phyloP scores from a whole-genome alignment of 164 flowering plant genomes.

The Pachysandra terminalis region DNA sequence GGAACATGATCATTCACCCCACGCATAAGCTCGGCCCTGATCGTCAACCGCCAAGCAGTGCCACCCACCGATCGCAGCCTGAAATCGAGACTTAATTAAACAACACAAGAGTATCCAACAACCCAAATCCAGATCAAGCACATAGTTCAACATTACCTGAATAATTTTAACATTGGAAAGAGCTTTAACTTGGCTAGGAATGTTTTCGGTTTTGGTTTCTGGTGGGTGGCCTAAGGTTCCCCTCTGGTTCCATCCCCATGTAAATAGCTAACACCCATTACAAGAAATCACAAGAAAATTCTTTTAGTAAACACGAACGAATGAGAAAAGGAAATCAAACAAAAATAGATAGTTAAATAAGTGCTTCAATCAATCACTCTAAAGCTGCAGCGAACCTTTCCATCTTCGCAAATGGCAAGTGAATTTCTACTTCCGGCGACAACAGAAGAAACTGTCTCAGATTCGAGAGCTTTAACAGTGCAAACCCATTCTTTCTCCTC shows the following conservation, averaged over 20 bases:
- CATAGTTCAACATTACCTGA: constrained; percentile 49
- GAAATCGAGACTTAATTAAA: constrained; percentile 14
- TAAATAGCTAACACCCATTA: constrained; percentile 58
- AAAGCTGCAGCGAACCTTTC: constrained; percentile 50
- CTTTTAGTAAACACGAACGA: background rate
- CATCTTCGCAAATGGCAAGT: constrained; percentile 88
- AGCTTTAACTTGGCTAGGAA: constrained; percentile 87
- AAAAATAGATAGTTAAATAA: background rate
- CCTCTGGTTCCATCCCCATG: constrained; percentile 99
- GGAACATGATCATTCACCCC: constrained; percentile 54
- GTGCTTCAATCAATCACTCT: background rate
- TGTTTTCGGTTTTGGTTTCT: constrained; percentile 80
- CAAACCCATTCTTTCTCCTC: constrained; percentile 91
- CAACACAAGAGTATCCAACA: background rate
- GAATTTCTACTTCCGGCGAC: constrained; percentile 98
- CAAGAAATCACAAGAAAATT: constrained; percentile 4
- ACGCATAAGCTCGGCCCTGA: constrained; percentile 96
- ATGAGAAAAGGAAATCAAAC: background rate
- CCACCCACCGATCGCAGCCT: constrained; percentile 99
- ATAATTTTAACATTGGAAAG: constrained; percentile 76
- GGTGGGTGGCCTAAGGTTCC: constrained; percentile 96
- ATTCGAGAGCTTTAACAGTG: constrained; percentile 50
- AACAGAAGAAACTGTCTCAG: constrained; percentile 51
- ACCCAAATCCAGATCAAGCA: background rate
- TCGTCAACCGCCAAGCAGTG: constrained; percentile 99